Evolutionary conservation across 2,329 filamentous ascomycete genomes (phyloP).

Genomic region (Raffaelea arxii): DNA sequence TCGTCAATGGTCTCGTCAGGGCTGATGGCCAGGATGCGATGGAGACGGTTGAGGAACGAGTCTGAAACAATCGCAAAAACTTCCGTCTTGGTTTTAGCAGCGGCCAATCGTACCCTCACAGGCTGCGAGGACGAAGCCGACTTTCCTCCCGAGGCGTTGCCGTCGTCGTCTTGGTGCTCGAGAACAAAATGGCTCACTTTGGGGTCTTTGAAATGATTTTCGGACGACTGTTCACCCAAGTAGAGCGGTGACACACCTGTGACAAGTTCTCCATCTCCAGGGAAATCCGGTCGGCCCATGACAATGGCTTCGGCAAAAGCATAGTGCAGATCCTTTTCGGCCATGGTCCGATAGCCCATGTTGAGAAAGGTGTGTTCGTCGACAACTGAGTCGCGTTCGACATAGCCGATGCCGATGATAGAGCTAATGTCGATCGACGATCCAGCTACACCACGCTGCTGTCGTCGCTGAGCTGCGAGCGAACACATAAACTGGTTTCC

Average conservation of each 20-base stretch:
- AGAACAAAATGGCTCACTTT: neutral
- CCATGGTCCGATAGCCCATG: neutral
- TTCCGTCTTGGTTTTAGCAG: neutral
- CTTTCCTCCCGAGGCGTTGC: neutral
- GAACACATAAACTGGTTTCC: constrained; percentile 28
- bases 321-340: neutral
- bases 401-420: neutral
- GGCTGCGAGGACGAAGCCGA: neutral
- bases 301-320: neutral
- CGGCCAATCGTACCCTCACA: neutral
- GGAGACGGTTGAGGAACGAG: neutral
- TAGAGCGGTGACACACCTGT: neutral
- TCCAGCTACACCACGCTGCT: constrained; percentile 20
- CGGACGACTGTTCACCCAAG: neutral
- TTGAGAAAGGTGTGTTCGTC: neutral
- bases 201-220: neutral
- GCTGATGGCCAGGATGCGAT: neutral
- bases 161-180: neutral
- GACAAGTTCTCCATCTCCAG: neutral
- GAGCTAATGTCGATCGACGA: constrained; percentile 16
- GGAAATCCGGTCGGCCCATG: neutral
- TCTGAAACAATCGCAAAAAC: neutral
- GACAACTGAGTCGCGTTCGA: neutral
- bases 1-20: neutral
- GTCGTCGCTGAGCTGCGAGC: constrained; percentile 21